Conservation (phyloP, 2,329 filamentous ascomycete species). For the Penicillium expansum region DNA sequence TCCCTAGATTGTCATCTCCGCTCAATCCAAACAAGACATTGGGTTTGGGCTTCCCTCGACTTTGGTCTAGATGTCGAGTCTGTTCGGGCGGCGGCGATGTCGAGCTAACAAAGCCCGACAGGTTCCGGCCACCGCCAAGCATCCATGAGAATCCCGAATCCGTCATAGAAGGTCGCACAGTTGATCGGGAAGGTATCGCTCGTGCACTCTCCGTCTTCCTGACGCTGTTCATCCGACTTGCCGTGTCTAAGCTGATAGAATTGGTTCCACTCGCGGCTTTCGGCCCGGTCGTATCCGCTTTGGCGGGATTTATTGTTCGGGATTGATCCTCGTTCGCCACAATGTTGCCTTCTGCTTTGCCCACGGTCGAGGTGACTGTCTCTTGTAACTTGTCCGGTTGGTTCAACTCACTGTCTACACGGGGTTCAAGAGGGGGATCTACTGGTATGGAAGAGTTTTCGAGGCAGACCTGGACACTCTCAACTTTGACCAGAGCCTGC, state of each 20-base stretch:
- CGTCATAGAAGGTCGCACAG: constrained; percentile 42
- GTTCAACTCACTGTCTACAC: constrained; percentile 4
- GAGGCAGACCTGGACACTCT: constrained; percentile 46
- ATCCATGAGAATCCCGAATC: constrained; percentile 52
- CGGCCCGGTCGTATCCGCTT: constrained; percentile 10
- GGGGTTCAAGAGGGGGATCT: constrained; percentile 7
- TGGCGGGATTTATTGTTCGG: background rate
- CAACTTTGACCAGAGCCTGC: constrained; percentile 40
- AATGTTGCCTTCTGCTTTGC: background rate
- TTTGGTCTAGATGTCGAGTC: constrained; percentile 34
- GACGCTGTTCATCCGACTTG: constrained; percentile 5
- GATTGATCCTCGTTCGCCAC: constrained; percentile 8
- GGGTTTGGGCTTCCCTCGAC: constrained; percentile 31
- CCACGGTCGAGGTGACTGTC: background rate
- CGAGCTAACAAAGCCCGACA: constrained; percentile 47
- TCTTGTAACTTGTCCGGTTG: background rate
- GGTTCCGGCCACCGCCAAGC: constrained; percentile 45
- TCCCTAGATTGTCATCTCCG: constrained; percentile 30
- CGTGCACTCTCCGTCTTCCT: constrained; percentile 15
- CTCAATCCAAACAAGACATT: constrained; percentile 36
- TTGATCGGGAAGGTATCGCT: constrained; percentile 24
- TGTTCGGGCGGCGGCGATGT: constrained; percentile 47
- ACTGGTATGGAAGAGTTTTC: constrained; percentile 39
- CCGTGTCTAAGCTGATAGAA: constrained; percentile 3
- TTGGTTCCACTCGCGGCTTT: constrained; percentile 12